Conservation (phyloP, 2,329 filamentous ascomycete species). For the Aspergillus fijiensis region DNA sequence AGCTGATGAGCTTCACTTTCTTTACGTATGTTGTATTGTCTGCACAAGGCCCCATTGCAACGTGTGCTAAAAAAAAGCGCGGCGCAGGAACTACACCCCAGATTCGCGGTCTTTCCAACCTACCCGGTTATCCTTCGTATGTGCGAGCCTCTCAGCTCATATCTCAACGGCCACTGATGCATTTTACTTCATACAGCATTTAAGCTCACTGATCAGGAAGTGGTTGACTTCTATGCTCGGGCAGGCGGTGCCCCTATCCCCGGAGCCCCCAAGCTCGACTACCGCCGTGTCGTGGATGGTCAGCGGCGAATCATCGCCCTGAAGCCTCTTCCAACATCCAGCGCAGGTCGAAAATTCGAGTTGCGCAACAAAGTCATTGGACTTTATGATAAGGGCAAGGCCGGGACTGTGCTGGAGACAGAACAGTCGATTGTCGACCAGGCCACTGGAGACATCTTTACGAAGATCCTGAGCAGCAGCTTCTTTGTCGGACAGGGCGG, state of each 20-base stretch:
- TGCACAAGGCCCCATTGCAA: no score
- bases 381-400: conserved; percentile 86
- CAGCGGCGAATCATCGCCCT: conserved; percentile 77
- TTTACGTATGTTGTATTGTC: conserved; percentile 65
- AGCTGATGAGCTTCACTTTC: conserved; percentile 85
- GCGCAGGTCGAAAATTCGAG: conserved; percentile 72
- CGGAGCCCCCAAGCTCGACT: conserved; percentile 73
- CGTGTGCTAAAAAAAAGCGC: not conserved
- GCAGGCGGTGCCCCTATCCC: conserved; percentile 64
- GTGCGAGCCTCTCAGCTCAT: conserved; percentile 25
- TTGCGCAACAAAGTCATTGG: conserved; percentile 74
- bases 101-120: conserved; percentile 85
- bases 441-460: conserved; percentile 67
- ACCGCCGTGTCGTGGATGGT: conserved; percentile 73
- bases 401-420: conserved; percentile 77
- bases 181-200: conserved; percentile 55
- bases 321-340: conserved; percentile 71
- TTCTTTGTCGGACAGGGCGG: conserved; percentile 80
- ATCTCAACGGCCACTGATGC: conserved; percentile 35
- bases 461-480: conserved; percentile 64
- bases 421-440: conserved; percentile 75
- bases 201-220: conserved; percentile 73
- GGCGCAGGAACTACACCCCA: conserved; percentile 75
- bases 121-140: conserved; percentile 77
- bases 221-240: conserved; percentile 79